Percentiles rank a stretch among this genome's conserved stretches.
Evolutionary conservation across 2,329 filamentous ascomycete species (phyloP).

Genomic region (Tolypocladium album): DNA sequence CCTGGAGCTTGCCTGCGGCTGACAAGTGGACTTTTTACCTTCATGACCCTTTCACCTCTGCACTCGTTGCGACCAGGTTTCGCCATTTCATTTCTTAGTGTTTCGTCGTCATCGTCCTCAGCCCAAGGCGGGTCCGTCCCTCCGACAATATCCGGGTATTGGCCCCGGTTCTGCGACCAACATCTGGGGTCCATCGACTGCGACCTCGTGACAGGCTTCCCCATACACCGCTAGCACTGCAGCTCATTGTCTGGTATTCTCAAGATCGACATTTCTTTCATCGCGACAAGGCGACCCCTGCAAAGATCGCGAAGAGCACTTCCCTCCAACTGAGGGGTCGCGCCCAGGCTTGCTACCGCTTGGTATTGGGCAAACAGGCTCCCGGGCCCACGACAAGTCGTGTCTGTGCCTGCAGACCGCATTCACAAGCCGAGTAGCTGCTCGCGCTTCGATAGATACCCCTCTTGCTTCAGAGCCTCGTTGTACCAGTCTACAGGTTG

Average conservation of each 20-base stretch:
- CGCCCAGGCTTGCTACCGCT: not conserved
- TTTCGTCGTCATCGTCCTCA: not conserved
- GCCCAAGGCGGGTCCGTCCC: not conserved
- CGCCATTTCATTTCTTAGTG: not conserved
- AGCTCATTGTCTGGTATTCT: not conserved
- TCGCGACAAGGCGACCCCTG: not conserved
- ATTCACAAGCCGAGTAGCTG: not conserved
- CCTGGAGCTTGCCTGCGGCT: not conserved
- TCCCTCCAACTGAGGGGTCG: not conserved
- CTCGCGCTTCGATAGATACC: not conserved
- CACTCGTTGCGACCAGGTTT: not conserved
- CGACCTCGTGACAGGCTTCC: not conserved
- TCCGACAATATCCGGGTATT: not conserved
- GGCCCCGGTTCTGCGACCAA: not conserved
- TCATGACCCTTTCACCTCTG: not conserved
- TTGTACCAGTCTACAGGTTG: not conserved
- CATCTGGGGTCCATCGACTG: not conserved
- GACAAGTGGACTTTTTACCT: not conserved
- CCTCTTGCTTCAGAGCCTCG: not conserved
- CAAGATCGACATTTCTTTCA: not conserved
- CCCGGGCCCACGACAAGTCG: not conserved
- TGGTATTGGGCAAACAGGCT: not conserved
- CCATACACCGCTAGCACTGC: not conserved
- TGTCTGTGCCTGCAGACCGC: not conserved
- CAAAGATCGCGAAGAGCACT: not conserved